Evolutionary conservation across 306 rosid species (phyloP).

Genomic region (Canavalia ensiformis): DNA sequence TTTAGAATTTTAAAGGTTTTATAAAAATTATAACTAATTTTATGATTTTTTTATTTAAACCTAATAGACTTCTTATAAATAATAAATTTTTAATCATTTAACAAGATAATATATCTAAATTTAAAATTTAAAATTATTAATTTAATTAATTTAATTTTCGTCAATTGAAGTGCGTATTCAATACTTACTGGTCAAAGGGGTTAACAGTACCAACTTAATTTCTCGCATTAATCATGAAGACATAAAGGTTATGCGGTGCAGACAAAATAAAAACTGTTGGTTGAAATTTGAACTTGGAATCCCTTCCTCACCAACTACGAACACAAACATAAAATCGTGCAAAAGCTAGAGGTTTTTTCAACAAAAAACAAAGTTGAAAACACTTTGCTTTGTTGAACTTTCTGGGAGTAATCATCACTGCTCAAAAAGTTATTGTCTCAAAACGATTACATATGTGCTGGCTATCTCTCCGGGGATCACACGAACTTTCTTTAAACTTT

Average conservation of each 20-base stretch:
- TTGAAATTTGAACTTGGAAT: conserved; percentile 31
- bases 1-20: too few relatives aligned
- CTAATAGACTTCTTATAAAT: too few relatives aligned
- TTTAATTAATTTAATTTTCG: too few relatives aligned
- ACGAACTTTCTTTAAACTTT: conserved; percentile 16
- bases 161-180: too few relatives aligned
- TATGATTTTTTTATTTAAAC: too few relatives aligned
- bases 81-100: too few relatives aligned
- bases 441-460: conserved; percentile 33
- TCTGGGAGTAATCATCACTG: conserved; percentile 51
- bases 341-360: conserved; percentile 46
- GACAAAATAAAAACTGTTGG: conserved; percentile 24
- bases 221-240: too few relatives aligned
- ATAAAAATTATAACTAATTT: too few relatives aligned
- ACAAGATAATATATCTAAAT: too few relatives aligned
- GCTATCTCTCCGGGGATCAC: conserved; percentile 41
- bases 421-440: conserved; percentile 40
- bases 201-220: too few relatives aligned
- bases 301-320: conserved; percentile 47
- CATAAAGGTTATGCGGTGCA: not conserved
- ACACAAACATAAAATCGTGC: conserved; percentile 38
- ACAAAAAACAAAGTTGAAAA: conserved; percentile 40
- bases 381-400: conserved; percentile 50
- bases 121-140: too few relatives aligned
- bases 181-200: too few relatives aligned